Evolutionary conservation across 495 filamentous ascomycete genomes (phyloP), one percentile per base, ranked within the genome.

Genomic region (Amphirosellinia nigrospora): DNA sequence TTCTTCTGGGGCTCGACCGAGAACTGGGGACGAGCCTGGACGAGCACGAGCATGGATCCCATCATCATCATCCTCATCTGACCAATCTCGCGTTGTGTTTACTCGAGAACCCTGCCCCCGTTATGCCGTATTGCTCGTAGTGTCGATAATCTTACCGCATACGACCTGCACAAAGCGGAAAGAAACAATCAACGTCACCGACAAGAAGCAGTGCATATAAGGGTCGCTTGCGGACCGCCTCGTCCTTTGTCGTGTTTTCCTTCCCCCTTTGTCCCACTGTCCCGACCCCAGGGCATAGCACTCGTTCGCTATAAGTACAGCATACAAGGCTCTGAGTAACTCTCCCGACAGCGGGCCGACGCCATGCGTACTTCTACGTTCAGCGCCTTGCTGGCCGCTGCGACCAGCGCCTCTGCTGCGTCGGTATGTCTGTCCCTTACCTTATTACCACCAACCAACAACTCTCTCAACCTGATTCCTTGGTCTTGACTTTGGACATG

Each of bases 311-410:
- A 39, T 32, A 61, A 56, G 30, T 28, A 59, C 53, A 26, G 23
- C 61, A 45, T 9, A 15, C 28, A 13, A 48, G 61, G 61, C 43
- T 23, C 15, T 34, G 61, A 64, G 41, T 36, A 48, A 7, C 19
- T 43, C 19, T 28, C 43, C 28, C 48, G 19, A 50, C 63, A 19
- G 38, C 28, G 13, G 30, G 58, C 11, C 38, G 38, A 64, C 68
- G 39, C 50, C 16, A 71, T 71, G 69, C 69, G 69, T 39, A 32
- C 52, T 32, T 66, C 62, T 43, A 65, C 68, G 26, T 36, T 71
- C 39, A 45, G 43, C 67, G 68, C 61, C 62, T 66, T 59, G 28
- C 53, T 71, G 52, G 53, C 53, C 39, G 62, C 62, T 48, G 53
- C 53, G 13, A 38, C 53, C 53, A 53, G 62, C 39, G 61, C 34